Base-by-base conservation (phyloP, 1,139 yeast genomes). In the Entelexis paramagnoliae region DNA sequence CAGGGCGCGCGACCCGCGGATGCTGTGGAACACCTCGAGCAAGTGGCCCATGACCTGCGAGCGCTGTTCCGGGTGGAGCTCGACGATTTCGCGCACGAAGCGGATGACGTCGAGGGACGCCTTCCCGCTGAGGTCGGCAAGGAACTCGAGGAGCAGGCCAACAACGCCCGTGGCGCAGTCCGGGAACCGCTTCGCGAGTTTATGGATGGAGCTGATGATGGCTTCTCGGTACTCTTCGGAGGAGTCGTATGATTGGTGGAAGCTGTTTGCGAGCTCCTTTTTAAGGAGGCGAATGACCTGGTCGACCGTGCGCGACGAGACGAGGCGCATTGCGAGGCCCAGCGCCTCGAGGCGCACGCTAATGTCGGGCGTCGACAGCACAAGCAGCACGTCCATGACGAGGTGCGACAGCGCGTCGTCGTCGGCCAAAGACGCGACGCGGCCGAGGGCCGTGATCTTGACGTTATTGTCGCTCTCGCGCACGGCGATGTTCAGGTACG, bases 111-210 rank as follows among this genome's bases (percentile, higher is more conserved):
- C 97, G 57, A 82, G 77, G 8, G 97, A 96, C n/a, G 94, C 83
- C 22, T 58, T 52, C 36, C 60, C 49, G 65, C 84, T 83, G 65
- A 91, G 77, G 53, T 88, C 96, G 49, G 84, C 80, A 64, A 93
- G 77, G 59, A 89, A 84, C 59, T 87, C 97, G 60, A 93, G 75
- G 62, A 93, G 73, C 63, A 93, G 73, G 59, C 87, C 95, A 57
- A 89, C 93, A 30, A 91, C 96, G 63, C 79, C 81, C 24, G 93
- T 83, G 33, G 97, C 96, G 59, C 89, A 95, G 65, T 89, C 96
- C 51, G 79, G 85, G 63, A 88, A 93, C 63, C 77, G 78, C 62
- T 88, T 80, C 17, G 98, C 98, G 65, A 91, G 81, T 62, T 81
- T 80, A 67, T 89, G 95, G 59, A 93, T 88, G 29, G 96, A 83